These are phyloP conservation scores for Podaxis sp. DNA, from an alignment of 768 basidiomycete species.

Conservation along the genomic window DNA sequence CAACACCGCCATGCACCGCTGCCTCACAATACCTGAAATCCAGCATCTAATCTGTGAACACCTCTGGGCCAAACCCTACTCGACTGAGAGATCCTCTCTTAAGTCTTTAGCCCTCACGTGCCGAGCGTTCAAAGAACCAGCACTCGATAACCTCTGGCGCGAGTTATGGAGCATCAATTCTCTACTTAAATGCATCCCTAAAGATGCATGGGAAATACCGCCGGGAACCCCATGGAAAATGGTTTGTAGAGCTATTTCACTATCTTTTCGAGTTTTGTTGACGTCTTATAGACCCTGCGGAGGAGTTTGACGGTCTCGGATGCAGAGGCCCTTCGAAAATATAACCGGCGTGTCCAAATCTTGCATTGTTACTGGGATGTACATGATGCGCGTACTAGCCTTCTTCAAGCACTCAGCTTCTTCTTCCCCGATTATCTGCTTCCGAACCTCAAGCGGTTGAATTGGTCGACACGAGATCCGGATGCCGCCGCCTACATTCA, in stretches of 20 bases:
- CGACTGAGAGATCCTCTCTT: not conserved
- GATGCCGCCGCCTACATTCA: not conserved
- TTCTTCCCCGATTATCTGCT: not conserved
- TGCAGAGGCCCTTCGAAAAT: not conserved
- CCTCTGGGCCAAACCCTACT: not conserved
- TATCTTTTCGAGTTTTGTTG: not conserved
- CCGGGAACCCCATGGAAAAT: no score
- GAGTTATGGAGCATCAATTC: not conserved
- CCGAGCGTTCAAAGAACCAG: not conserved
- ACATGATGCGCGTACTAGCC: no score
- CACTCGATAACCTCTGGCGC: not conserved
- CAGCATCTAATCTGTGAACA: not conserved
- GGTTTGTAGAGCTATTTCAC: no score
- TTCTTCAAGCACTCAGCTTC: not conserved
- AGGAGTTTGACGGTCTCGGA: not conserved
- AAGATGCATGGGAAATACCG: not conserved
- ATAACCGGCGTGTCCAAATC: not conserved
- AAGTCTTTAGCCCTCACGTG: not conserved
- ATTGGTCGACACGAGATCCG: not conserved
- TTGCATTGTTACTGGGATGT: not conserved
- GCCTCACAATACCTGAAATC: not conserved
- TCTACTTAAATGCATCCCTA: not conserved
- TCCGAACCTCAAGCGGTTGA: not conserved
- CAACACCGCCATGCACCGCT: not conserved
- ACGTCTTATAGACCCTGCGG: not conserved